A percentile compares a stretch with the other conserved stretches of the same genome.
These are phyloP conservation scores for Zygosaccharomyces bailii DNA, from an alignment of 805 yeast genomes.

Conservation along the genomic window DNA sequence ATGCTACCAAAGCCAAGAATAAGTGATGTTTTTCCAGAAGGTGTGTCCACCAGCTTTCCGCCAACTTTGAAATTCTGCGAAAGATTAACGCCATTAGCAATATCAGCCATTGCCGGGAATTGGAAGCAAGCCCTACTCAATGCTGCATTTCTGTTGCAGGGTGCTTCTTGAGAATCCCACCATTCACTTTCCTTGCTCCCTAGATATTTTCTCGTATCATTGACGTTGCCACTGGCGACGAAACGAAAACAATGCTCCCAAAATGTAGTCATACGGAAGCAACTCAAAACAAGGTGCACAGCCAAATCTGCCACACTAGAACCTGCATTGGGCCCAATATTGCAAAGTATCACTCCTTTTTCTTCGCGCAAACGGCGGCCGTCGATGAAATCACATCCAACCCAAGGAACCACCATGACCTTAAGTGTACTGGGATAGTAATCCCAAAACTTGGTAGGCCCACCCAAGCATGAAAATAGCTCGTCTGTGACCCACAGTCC, in stretches of 20 bases:
- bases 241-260: constrained; percentile 44
- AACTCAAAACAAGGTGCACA: constrained; percentile 51
- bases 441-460: constrained; percentile 43
- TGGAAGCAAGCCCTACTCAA: not conserved
- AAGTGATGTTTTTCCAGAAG: constrained; percentile 55
- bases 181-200: constrained; percentile 25
- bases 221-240: constrained; percentile 41
- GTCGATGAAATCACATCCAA: constrained; percentile 56
- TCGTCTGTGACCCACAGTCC: constrained; percentile 58
- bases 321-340: constrained; percentile 58
- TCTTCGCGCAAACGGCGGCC: constrained; percentile 40
- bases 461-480: constrained; percentile 45
- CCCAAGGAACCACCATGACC: constrained; percentile 54
- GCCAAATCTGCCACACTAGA: constrained; percentile 74
- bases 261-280: constrained; percentile 54
- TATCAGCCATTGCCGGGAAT: constrained; percentile 11
- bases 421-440: constrained; percentile 47
- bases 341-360: constrained; percentile 53
- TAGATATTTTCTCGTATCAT: constrained; percentile 42
- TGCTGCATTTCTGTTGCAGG: not conserved
- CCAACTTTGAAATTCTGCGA: constrained; percentile 45
- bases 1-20: constrained; percentile 75
- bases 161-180: constrained; percentile 1
- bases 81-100: constrained; percentile 31
- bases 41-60: constrained; percentile 47